phyloP scores from a whole-genome alignment of 306 rosid species.

The Dicorynia guianensis region DNA sequence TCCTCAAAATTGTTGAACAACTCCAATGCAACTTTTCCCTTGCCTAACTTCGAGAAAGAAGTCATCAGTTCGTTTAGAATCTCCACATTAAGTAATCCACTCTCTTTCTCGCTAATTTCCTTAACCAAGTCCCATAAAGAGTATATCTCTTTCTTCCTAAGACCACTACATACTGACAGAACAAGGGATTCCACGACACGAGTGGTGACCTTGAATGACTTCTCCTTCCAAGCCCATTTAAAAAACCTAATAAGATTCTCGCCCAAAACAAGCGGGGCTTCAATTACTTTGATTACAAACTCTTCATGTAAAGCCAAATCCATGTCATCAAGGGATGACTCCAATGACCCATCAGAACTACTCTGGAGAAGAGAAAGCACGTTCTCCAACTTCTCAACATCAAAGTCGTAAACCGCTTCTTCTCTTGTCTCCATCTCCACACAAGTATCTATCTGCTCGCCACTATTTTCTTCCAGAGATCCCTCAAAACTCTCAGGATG shows the following conservation, averaged over 20 bases:
- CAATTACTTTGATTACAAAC: conserved; percentile 53
- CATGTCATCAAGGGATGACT: conserved; percentile 57
- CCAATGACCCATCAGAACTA: conserved; percentile 60
- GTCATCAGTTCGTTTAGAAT: conserved; percentile 61
- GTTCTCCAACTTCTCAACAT: conserved; percentile 59
- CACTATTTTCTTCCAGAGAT: conserved; percentile 22
- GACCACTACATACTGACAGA: conserved; percentile 37
- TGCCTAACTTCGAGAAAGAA: conserved; percentile 65
- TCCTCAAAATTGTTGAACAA: conserved; percentile 61
- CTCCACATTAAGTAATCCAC: conserved; percentile 39
- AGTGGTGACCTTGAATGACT: conserved; percentile 48
- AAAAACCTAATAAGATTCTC: conserved; percentile 71
- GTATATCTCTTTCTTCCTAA: conserved; percentile 51
- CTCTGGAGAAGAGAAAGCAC: conserved; percentile 55
- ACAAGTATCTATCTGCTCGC: conserved; percentile 2
- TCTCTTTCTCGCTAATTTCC: conserved; percentile 61
- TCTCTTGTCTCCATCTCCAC: conserved; percentile 5
- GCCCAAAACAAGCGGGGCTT: conserved; percentile 56
- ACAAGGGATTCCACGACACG: conserved; percentile 61
- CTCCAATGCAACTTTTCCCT: conserved; percentile 76
- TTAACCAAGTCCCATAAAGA: conserved; percentile 72
- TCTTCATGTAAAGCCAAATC: conserved; percentile 54
- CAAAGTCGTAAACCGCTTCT: conserved; percentile 51
- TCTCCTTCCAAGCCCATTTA: conserved; percentile 67
- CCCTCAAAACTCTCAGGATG: neutral